Evolutionary conservation across 768 basidiomycete genomes (phyloP), one percentile per base, ranked within the genome.

Genomic region (Lactarius vividus): DNA sequence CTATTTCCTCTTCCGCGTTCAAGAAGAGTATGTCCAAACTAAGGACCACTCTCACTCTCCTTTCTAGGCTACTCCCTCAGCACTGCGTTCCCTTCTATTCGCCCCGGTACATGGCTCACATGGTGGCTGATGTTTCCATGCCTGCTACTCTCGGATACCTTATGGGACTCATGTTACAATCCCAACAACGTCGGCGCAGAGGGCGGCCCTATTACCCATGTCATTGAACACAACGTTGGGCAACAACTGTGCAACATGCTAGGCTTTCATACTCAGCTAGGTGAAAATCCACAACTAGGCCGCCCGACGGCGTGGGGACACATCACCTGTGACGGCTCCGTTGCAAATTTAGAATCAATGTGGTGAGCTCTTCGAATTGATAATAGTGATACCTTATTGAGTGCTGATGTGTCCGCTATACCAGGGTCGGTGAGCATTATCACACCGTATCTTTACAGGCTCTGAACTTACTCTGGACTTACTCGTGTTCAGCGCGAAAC

Each of bases 311-410:
- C 67, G 18, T 82, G 81, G 81, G 81, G 81, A 0, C 81, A 83
- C 67, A 76, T 83, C 55, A 74, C 80, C 10, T 77, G 74, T 44
- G 81, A 74, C 53, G 82, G 82, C 3, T 75, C 80, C 11, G 73
- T 82, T 9, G 82, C 82, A 4, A 83, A 83, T 65, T 55, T 82
- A 62, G 82, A 83, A 69, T 79, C 82, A 18, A 78, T 81, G 64
- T 82, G 80, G 81, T 77, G 55, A 65, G 77, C 59, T 37, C 15
- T 11, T 59, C 56, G 26, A 31, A 11, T 37, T 54, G n/a, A 46
- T 63, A 18, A 9, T 57, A 28, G 15, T 7, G 37, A 35, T 6
- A 8, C 23, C 7, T 31, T 42, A 44, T 54, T 66, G 42, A 62
- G n/a, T 56, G 33, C 54, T 37, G 35, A 49, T 8, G 11, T 53